Evolutionary conservation across 352 stramenopile species (phyloP).

Genomic region (Thraustochytrium sp.): DNA sequence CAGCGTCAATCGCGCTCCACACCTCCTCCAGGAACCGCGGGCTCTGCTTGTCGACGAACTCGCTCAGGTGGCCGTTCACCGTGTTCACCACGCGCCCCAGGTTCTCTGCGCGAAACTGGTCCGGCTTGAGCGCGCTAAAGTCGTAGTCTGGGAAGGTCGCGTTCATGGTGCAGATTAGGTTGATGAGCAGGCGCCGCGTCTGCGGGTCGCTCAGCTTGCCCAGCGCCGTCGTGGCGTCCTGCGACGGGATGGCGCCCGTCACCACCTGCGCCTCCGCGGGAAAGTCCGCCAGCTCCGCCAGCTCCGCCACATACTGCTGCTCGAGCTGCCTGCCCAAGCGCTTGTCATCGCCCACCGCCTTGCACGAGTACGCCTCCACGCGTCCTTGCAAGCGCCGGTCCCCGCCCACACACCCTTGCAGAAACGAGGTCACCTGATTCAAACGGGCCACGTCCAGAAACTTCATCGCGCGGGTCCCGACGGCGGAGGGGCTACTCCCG

Average conservation of each 20-base stretch:
- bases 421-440: slow-evolving; percentile 76
- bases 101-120: slow-evolving; percentile 82
- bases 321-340: slow-evolving; percentile 78
- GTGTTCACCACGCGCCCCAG: slow-evolving; percentile 73
- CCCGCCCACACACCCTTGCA: slow-evolving; percentile 71
- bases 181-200: slow-evolving; percentile 80
- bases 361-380: slow-evolving; percentile 79
- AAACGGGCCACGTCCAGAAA: slow-evolving; percentile 82
- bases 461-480: slow-evolving; percentile 67
- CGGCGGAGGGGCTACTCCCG: not conserved
- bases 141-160: slow-evolving; percentile 85
- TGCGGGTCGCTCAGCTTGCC: slow-evolving; percentile 62
- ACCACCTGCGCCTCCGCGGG: not conserved
- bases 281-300: not conserved
- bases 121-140: slow-evolving; percentile 57
- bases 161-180: slow-evolving; percentile 89
- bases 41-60: slow-evolving; percentile 54
- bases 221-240: slow-evolving; percentile 55
- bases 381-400: slow-evolving; percentile 76
- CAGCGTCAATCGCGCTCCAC: slow-evolving; percentile 62
- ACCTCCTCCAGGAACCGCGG: slow-evolving; percentile 46
- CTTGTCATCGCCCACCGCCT: slow-evolving; percentile 76
- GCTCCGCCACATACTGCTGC: slow-evolving; percentile 66
- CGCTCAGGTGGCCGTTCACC: slow-evolving; percentile 75
- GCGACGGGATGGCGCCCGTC: not conserved